Evolutionary conservation across 2,329 filamentous ascomycete genomes (phyloP).

Genomic region (Chalara sp.): DNA sequence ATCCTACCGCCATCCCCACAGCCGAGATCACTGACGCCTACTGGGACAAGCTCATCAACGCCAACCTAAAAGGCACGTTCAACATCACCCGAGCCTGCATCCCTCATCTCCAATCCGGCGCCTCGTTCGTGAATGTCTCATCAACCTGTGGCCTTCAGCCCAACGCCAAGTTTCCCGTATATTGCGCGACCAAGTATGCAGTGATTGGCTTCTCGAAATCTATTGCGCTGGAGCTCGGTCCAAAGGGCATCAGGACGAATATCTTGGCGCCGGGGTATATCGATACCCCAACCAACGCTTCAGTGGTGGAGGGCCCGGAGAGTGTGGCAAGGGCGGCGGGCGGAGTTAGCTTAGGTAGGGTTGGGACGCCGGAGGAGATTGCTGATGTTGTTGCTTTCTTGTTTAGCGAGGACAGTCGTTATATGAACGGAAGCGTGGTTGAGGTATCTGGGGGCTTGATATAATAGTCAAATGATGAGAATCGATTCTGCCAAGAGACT

Average conservation of each 20-base stretch:
- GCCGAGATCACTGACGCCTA: conserved; percentile 37
- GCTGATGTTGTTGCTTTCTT: conserved; percentile 43
- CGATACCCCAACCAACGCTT: conserved; percentile 39
- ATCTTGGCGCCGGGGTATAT: conserved; percentile 35
- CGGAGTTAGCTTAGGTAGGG: conserved; percentile 23
- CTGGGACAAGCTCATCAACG: conserved; percentile 37
- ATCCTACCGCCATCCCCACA: conserved; percentile 36
- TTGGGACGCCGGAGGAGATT: conserved; percentile 38
- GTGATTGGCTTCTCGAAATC: conserved; percentile 32
- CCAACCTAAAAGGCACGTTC: conserved; percentile 36
- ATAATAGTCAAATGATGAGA: not conserved
- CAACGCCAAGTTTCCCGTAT: conserved; percentile 17
- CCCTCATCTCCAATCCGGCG: conserved; percentile 29
- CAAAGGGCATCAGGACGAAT: conserved; percentile 31
- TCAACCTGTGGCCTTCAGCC: conserved; percentile 28
- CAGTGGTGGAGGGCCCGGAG: conserved; percentile 38
- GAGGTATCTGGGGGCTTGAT: conserved; percentile 36
- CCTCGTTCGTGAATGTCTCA: conserved; percentile 33
- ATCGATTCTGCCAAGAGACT: not conserved
- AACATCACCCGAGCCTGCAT: conserved; percentile 36
- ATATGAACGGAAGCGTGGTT: conserved; percentile 46
- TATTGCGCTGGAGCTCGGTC: conserved; percentile 29
- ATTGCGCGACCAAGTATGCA: conserved; percentile 33
- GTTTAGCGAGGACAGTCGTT: conserved; percentile 41
- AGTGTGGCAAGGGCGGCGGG: conserved; percentile 28